Evolutionary conservation across 108 stramenopile genomes (phyloP).

Genomic region (Cyclotella atomus): DNA sequence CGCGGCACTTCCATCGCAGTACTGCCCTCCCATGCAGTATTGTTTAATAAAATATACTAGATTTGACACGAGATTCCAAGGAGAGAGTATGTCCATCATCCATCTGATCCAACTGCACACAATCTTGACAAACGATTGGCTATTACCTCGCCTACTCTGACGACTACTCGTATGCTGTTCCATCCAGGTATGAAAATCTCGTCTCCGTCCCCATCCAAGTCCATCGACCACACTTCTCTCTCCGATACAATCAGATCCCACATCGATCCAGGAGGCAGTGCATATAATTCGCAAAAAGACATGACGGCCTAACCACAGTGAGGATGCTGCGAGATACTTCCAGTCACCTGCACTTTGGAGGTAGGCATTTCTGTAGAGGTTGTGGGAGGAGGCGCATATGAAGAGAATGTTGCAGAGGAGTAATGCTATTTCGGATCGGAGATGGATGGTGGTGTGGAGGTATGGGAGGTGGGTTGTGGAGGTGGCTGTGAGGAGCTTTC

Average conservation of each 20-base stretch:
- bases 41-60: slow-evolving; percentile 11
- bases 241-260: neutral
- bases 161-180: neutral
- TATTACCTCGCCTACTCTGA: too few relatives aligned
- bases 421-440: slow-evolving; percentile 41
- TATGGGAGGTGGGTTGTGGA: slow-evolving; percentile 11
- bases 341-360: slow-evolving; percentile 32
- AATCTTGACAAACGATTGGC: neutral
- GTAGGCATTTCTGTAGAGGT: slow-evolving; percentile 32
- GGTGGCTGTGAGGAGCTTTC: neutral
- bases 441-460: slow-evolving; percentile 37
- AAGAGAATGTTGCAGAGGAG: slow-evolving; percentile 32
- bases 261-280: slow-evolving; percentile 40
- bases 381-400: slow-evolving; percentile 28
- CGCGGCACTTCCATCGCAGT: slow-evolving; percentile 41
- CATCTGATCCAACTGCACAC: slow-evolving; percentile 19
- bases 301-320: slow-evolving; percentile 41
- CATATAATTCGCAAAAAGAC: slow-evolving; percentile 32
- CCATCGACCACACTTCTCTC: neutral
- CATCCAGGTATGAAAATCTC: slow-evolving; percentile 31
- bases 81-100: slow-evolving; percentile 7
- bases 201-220: slow-evolving; percentile 26
- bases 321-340: slow-evolving; percentile 21
- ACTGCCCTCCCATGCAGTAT: slow-evolving; percentile 43
- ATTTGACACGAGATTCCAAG: neutral